Evolutionary conservation across 805 yeast genomes (phyloP), one percentile per base, ranked within the genome.

Genomic region (Metschnikowia arizonensis): DNA sequence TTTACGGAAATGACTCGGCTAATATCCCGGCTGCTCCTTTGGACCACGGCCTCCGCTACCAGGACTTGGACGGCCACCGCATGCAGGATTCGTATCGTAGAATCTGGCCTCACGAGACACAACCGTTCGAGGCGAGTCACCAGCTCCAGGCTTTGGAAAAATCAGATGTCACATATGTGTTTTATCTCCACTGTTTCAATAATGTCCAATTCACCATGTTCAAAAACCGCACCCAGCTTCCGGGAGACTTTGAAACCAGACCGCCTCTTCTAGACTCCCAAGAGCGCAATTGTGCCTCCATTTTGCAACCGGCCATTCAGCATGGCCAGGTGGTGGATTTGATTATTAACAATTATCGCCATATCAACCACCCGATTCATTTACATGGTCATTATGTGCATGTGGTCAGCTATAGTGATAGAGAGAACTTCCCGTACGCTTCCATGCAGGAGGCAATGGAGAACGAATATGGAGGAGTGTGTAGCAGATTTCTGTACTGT

Each of bases 331-430:
- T 57, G 3, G 62, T 64, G 24, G 71, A 66, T 42, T 50, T 66
- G 32, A 56, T 65, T 15, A 45, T 66, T 44, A 57, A 65, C 48
- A 65, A 64, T 44, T 53, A 50, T 45, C 50, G 57, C 21, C 46
- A 49, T 21, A 60, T 62, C 42, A 61, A 59, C 43, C 71, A 66
- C 47, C 71, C 71, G 7, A 54, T 64, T 28, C 71, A 66, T 42
- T 46, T 66, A 11, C 71, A 66, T 45, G 71, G 69, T 3, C 71
- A 66, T 42, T 51, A 55, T 19, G 61, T 65, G 48, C 63, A 62
- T 45, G 48, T 59, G 2, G 52, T 66, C 23, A 60, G 64, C 37
- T 57, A 44, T 42, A 59, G 62, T 33, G 55, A 56, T 9, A 44
- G 49, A 14, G 50, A 50, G 8, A 56, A 51, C 30, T 65, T 66